Conservation (phyloP, 2,329 filamentous ascomycete genomes). For the Botrytis byssoidea region DNA sequence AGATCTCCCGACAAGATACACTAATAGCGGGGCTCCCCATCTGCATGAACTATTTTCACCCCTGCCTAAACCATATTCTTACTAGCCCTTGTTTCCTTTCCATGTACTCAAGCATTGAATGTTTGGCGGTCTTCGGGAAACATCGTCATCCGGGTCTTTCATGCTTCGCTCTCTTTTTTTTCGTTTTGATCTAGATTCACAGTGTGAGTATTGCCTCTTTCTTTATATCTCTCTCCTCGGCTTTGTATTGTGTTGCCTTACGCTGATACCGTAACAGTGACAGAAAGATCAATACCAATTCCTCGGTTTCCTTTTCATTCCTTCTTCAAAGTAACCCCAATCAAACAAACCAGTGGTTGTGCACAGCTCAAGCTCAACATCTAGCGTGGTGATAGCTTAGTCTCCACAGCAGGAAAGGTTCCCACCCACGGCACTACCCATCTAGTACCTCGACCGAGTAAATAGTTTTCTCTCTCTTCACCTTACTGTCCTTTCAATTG, state of each 20-base stretch:
- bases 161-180: neutral
- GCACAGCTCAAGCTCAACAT: neutral
- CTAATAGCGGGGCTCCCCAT: conserved; percentile 4
- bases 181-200: neutral
- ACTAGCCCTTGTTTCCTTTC: neutral
- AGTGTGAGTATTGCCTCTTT: neutral
- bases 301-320: neutral
- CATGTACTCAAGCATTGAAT: neutral
- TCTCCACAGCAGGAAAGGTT: neutral
- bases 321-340: neutral
- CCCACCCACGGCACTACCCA: neutral
- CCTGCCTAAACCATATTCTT: neutral
- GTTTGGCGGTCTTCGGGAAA: conserved; percentile 2
- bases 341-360: neutral
- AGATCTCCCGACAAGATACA: neutral
- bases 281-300: neutral
- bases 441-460: neutral
- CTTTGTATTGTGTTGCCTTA: neutral
- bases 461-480: neutral
- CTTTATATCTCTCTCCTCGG: neutral
- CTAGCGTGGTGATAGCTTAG: neutral
- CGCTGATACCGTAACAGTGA: neutral
- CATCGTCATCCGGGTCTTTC: neutral
- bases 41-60: neutral
- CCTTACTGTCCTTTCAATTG: neutral